These are phyloP conservation scores for Botrytis pseudocinerea DNA, from an alignment of 2,329 filamentous ascomycete genomes.

Conservation along the genomic window DNA sequence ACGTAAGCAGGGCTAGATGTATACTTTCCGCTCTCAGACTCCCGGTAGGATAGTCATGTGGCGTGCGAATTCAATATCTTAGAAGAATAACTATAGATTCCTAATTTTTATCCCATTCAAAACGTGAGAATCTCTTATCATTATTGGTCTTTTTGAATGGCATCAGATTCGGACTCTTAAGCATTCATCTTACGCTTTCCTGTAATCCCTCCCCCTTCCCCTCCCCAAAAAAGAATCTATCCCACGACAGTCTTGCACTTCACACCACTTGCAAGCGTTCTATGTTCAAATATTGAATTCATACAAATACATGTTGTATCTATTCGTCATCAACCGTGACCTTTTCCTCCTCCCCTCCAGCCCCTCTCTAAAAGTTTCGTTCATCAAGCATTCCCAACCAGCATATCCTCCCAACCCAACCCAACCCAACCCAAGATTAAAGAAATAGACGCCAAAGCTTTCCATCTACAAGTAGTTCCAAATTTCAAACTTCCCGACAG, in stretches of 20 bases:
- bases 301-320: neutral
- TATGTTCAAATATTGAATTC: neutral
- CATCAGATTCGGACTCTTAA: too few relatives aligned
- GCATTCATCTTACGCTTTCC: neutral
- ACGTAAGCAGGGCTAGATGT: neutral
- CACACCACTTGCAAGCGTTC: neutral
- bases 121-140: neutral
- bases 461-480: neutral
- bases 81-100: neutral
- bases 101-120: neutral
- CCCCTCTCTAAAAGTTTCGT: neutral
- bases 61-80: neutral
- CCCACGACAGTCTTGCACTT: neutral
- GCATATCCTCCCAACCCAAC: neutral
- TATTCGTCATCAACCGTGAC: neutral
- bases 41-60: rapidly evolving
- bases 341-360: neutral
- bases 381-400: neutral
- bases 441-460: neutral
- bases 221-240: neutral
- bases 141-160: too few relatives aligned
- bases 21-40: neutral
- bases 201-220: too few relatives aligned
- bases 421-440: neutral
- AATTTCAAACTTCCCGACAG: neutral